Base-by-base conservation (phyloP, 2,329 filamentous ascomycete species). In the Alternaria panax region DNA sequence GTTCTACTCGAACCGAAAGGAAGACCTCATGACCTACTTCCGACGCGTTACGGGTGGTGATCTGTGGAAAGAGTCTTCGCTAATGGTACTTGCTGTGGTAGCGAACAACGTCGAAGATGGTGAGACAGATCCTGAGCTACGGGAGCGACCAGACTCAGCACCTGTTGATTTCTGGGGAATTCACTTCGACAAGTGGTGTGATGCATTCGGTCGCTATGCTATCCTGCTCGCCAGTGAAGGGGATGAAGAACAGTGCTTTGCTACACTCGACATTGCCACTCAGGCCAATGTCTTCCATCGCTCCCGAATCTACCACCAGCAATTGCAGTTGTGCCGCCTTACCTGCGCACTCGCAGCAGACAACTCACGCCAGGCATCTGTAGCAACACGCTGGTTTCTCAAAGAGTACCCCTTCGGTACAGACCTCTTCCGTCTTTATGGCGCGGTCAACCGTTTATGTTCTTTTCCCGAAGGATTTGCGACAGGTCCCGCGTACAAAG, bases 201-300 rank as follows among this genome's bases (percentile, higher is more conserved):
- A 96, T 67, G 84, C 97, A 1, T 97, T 99, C 74, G 85, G 96
- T 34, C 91, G 95, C 71, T 96, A 96, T 74, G 91, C 93, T 3
- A 84, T 97, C 47, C 84, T 89, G 5, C 85, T 95, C 30, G 91
- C 93, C 7, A 86, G 87, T 41, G 81, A 84, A 20, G 88, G 88
- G 32, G 87, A 90, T 47, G 82, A 86, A 14, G 84, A 89, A 41
- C 89, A 92, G 63, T 89, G 92, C 51, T 97, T 97, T 75, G 87
- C 90, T 51, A 87, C 92, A 7, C 89, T 96, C 67, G 88, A 93
- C 62, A 88, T 90, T 6, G 92, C 92, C 1, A 85, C 89, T 48
- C 89, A 92, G 71, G 92, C 92, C 14, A 93, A 91, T 53, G 87
- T 97, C 22, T 98, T 95, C 80, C 89, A 88, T 68, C 88, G 91